Evolutionary conservation across 192 early-diverging fungal genomes (phyloP).

Genomic region (Entophlyctis luteolus): DNA sequence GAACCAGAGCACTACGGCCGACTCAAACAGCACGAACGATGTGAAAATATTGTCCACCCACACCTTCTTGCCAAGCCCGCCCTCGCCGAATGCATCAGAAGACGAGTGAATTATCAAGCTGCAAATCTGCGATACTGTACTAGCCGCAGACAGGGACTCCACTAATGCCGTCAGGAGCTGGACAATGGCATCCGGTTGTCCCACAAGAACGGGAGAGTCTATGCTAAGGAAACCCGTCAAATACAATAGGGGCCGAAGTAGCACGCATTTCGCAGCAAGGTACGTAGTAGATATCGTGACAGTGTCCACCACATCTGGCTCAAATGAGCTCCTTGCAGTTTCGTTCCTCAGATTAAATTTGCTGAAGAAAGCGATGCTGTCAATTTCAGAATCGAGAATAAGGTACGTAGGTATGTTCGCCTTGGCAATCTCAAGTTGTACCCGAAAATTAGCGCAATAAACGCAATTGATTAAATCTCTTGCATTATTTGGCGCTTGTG

Average conservation of each 20-base stretch:
- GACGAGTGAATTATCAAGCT: not conserved
- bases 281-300: not conserved
- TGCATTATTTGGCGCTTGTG: too few species aligned
- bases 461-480: too few species aligned
- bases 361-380: too few species aligned
- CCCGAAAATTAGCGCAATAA: too few species aligned
- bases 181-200: not conserved
- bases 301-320: not conserved
- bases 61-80: not conserved
- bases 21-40: not conserved
- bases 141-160: not conserved
- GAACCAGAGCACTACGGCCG: conserved; percentile 1
- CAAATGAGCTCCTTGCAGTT: too few species aligned
- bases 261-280: not conserved
- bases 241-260: not conserved
- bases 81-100: not conserved
- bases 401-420: too few species aligned
- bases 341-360: too few species aligned
- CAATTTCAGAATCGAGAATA: too few species aligned
- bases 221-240: conserved; percentile 1
- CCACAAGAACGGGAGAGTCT: not conserved
- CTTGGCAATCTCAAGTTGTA: too few species aligned
- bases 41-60: not conserved
- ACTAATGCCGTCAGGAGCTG: not conserved
- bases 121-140: not conserved